Conservation (phyloP, 176 grass and related monocot species). For the Chrysopogon serrulatus region DNA sequence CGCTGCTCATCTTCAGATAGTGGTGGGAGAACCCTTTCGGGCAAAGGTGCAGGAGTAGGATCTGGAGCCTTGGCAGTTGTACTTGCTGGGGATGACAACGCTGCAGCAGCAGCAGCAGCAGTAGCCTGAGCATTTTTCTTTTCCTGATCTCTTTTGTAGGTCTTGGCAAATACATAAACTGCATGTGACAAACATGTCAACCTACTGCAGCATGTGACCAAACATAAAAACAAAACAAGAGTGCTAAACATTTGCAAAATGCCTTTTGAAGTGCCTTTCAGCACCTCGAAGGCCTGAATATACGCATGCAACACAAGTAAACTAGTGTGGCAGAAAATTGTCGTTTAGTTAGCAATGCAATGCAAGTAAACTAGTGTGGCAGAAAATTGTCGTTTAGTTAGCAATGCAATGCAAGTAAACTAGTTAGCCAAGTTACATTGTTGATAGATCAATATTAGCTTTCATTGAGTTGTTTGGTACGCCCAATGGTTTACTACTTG, state of each 20-base stretch:
- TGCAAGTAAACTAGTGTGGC: background rate
- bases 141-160: constrained; percentile 52
- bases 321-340: too few relatives aligned
- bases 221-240: background rate
- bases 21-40: constrained; percentile 47
- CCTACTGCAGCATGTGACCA: background rate
- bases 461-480: background rate
- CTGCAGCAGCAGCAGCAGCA: background rate
- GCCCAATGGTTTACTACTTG: background rate
- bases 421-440: background rate
- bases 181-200: constrained; percentile 30
- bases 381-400: background rate
- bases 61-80: constrained; percentile 22
- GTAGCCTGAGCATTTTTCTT: constrained; percentile 40
- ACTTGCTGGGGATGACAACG: constrained; percentile 9
- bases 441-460: background rate
- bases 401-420: background rate
- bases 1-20: constrained; percentile 65
- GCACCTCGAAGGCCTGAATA: background rate
- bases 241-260: background rate
- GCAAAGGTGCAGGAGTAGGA: constrained; percentile 17
- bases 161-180: constrained; percentile 80
- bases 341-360: background rate
- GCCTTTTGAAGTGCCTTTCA: background rate
- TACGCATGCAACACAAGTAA: background rate